Evolutionary conservation across 495 filamentous ascomycete species (phyloP), one percentile per base, ranked within the genome.

Genomic region (Daldinia loculata): DNA sequence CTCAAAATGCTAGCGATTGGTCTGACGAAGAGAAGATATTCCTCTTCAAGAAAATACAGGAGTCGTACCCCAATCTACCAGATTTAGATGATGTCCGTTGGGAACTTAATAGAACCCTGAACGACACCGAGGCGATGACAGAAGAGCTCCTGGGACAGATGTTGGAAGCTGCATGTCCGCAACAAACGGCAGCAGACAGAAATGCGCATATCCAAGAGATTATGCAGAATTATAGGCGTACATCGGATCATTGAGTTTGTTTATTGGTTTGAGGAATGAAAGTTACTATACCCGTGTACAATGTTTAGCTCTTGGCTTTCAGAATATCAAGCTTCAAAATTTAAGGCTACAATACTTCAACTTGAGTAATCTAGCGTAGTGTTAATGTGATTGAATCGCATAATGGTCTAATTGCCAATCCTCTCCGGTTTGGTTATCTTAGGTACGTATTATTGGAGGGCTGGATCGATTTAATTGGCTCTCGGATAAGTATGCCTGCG

Each of bases 11-110:
- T 19, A 45, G 17, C 2, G 51, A 41, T 30, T 77, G 75, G 75
- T 67, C 73, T 32, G 11, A 45, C 14, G 75, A 74, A 57, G 75
- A 75, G 60, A 66, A 70, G 60, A 66, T 7, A 9, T 51, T 60
- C 22, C 70, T 77, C n/a, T 74, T 75, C 52, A 41, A 50, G 52
- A 60, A 71, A 34, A 74, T 77, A 57, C 75, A 77, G 43, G 45
- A 66, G 7, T 74, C 73, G 17, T 77, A 68, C 30, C 75, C 75
- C 5, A 30, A 61, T 17, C 43, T 73, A 17, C 62, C 65, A 15
- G 63, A 74, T 32, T 36, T 77, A 2, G 59, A 69, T 19, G 38
- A 52, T 17, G 11, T 74, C 27, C 56, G 66, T 5, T 74, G 67
- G 70, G 68, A 70, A 15, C 32, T 77, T 22, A 56, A 76, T 39